Evolutionary conservation across 495 filamentous ascomycete genomes (phyloP).

Genomic region (Trichoderma virens): DNA sequence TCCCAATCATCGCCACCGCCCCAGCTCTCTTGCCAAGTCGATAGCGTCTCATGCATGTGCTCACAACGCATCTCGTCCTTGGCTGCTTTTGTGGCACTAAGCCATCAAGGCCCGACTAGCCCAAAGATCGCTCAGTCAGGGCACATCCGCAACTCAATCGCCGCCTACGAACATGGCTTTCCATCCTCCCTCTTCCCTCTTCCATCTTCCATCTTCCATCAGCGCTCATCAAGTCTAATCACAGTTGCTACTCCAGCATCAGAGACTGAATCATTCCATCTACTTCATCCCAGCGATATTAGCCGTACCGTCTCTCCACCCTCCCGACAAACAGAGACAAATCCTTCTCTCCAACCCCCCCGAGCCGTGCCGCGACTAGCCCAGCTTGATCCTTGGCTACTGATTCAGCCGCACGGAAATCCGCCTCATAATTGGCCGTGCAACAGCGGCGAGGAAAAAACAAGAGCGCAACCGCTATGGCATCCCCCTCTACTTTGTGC

Average conservation of each 20-base stretch:
- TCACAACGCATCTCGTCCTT: not conserved
- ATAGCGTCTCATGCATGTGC: slow-evolving; percentile 8
- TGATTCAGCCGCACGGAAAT: not conserved
- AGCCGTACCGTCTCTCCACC: not conserved
- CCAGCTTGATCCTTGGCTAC: not conserved
- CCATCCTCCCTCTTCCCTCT: too few relatives aligned
- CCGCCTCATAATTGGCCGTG: not conserved
- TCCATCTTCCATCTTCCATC: not conserved
- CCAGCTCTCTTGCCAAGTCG: not conserved
- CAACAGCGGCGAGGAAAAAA: not conserved
- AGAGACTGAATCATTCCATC: too few relatives aligned
- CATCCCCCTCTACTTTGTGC: not conserved
- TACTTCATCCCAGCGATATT: too few relatives aligned
- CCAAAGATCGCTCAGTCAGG: not conserved
- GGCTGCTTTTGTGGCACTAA: not conserved
- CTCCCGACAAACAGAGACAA: not conserved
- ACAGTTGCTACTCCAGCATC: too few relatives aligned
- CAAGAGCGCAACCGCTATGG: not conserved
- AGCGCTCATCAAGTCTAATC: too few relatives aligned
- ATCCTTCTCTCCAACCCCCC: not conserved
- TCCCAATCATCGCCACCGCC: not conserved
- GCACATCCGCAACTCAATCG: not conserved
- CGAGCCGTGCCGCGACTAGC: not conserved
- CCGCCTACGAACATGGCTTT: slow-evolving; percentile 1
- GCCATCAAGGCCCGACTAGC: not conserved